These are phyloP conservation scores for Coemansia sp. DNA, from an alignment of 192 early-diverging fungal species.

Conservation along the genomic window DNA sequence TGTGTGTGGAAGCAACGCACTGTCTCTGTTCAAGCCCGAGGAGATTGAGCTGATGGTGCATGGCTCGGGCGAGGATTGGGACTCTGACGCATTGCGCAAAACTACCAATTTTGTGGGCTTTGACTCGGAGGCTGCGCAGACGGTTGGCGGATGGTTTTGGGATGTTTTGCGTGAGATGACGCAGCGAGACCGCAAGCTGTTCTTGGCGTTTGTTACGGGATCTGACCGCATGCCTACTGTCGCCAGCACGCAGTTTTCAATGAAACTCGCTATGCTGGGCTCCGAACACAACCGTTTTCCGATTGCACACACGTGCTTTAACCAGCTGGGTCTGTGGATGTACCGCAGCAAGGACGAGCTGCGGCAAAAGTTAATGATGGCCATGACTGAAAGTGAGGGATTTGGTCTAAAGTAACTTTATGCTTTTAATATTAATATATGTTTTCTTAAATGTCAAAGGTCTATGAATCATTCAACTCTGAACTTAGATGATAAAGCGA, in stretches of 20 bases:
- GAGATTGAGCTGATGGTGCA: constrained; percentile 89
- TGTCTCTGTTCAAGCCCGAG: constrained; percentile 84
- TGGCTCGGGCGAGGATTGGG: constrained; percentile 67
- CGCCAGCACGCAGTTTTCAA: constrained; percentile 53
- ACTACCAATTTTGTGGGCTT: constrained; percentile 58
- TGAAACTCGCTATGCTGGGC: constrained; percentile 74
- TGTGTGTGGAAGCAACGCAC: constrained; percentile 84
- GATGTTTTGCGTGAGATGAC: constrained; percentile 68
- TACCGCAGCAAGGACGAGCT: constrained; percentile 72
- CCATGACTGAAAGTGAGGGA: constrained; percentile 77
- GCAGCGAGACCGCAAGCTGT: constrained; percentile 62
- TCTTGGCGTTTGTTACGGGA: constrained; percentile 88
- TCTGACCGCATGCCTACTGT: constrained; percentile 86
- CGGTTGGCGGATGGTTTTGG: constrained; percentile 75
- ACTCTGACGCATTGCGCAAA: constrained; percentile 25
- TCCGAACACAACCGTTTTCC: constrained; percentile 68
- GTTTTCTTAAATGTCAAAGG: background rate
- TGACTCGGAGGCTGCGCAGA: background rate
- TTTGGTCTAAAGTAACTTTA: constrained; percentile 69
- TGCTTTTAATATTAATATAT: background rate
- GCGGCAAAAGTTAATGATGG: constrained; percentile 63
- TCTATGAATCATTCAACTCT: too few species aligned
- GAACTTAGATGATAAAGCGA: constrained; percentile 9
- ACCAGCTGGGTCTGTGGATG: constrained; percentile 81
- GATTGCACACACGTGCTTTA: constrained; percentile 92